Conservation (phyloP, 2,329 filamentous ascomycete genomes). For the Hypoxylon sp. region DNA sequence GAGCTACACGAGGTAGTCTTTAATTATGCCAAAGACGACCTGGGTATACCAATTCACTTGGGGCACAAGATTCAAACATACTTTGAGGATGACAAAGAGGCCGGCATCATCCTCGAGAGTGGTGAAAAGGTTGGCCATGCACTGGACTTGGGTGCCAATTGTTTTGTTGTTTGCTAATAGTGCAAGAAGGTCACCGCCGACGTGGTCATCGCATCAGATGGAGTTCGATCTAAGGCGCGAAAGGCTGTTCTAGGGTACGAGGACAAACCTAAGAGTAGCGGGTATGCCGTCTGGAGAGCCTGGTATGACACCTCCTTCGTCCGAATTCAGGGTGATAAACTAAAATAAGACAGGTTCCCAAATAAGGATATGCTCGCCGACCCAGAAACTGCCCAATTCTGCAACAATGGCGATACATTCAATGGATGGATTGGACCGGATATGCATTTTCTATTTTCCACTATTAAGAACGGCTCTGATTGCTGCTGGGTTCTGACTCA, state of each 20-base stretch:
- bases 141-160: background rate
- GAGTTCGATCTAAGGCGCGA: constrained; percentile 67
- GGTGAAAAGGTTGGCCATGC: constrained; percentile 59
- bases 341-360: constrained; percentile 56
- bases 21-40: constrained; percentile 68
- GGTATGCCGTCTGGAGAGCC: constrained; percentile 67
- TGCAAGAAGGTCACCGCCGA: constrained; percentile 59
- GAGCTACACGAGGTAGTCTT: constrained; percentile 73
- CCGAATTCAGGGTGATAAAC: background rate
- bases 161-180: constrained; percentile 23
- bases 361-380: constrained; percentile 68
- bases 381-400: constrained; percentile 67
- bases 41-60: constrained; percentile 70
- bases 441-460: constrained; percentile 70
- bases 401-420: constrained; percentile 70
- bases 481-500: constrained; percentile 73
- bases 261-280: constrained; percentile 66
- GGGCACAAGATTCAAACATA: constrained; percentile 67
- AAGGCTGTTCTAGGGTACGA: constrained; percentile 66
- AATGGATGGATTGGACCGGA: constrained; percentile 72
- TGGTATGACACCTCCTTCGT: constrained; percentile 58
- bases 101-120: constrained; percentile 66
- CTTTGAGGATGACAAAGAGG: constrained; percentile 65
- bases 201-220: constrained; percentile 68
- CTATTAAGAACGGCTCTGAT: constrained; percentile 68